These are phyloP conservation scores for Eragrostis nindensis DNA, from an alignment of 176 grass and related monocot species.

Conservation along the genomic window DNA sequence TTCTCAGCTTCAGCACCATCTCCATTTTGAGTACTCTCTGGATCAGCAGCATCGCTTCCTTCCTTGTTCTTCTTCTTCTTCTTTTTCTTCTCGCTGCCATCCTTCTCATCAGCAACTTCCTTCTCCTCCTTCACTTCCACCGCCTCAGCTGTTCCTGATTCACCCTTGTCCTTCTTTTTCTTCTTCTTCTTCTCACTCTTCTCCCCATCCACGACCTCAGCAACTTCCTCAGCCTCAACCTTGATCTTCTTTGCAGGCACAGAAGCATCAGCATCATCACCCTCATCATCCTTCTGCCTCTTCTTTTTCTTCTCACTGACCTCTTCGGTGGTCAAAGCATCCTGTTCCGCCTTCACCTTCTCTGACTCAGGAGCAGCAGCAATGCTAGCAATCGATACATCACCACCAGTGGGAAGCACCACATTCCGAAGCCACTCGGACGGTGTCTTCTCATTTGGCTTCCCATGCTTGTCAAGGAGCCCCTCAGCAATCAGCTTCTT, in stretches of 20 bases:
- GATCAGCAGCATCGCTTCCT: slow-evolving; percentile 27
- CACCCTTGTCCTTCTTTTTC: slow-evolving; percentile 75
- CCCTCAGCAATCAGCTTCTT: slow-evolving; percentile 81
- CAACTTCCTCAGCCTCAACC: slow-evolving; percentile 47
- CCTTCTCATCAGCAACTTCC: slow-evolving; percentile 50
- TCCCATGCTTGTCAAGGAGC: slow-evolving; percentile 86
- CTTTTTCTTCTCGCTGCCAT: slow-evolving; percentile 67
- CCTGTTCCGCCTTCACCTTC: slow-evolving; percentile 51
- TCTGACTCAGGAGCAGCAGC: slow-evolving; percentile 70
- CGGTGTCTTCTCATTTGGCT: slow-evolving; percentile 87
- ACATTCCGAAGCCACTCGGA: slow-evolving; percentile 80
- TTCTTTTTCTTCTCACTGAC: slow-evolving; percentile 72
- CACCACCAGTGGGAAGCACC: slow-evolving; percentile 75
- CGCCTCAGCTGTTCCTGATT: slow-evolving; percentile 36
- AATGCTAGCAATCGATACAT: slow-evolving; percentile 70
- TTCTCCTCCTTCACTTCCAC: slow-evolving; percentile 41
- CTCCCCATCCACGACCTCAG: slow-evolving; percentile 49
- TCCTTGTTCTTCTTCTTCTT: slow-evolving; percentile 84
- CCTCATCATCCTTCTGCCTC: slow-evolving; percentile 49
- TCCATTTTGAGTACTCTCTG: not conserved
- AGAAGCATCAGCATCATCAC: slow-evolving; percentile 16
- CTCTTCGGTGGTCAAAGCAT: slow-evolving; percentile 1
- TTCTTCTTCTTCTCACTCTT: slow-evolving; percentile 92
- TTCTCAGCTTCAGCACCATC: slow-evolving; percentile 52
- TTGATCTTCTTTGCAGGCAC: slow-evolving; percentile 74